These are phyloP conservation scores for Hypoxylon sp. DNA, from an alignment of 2,329 filamentous ascomycete species.

Conservation along the genomic window DNA sequence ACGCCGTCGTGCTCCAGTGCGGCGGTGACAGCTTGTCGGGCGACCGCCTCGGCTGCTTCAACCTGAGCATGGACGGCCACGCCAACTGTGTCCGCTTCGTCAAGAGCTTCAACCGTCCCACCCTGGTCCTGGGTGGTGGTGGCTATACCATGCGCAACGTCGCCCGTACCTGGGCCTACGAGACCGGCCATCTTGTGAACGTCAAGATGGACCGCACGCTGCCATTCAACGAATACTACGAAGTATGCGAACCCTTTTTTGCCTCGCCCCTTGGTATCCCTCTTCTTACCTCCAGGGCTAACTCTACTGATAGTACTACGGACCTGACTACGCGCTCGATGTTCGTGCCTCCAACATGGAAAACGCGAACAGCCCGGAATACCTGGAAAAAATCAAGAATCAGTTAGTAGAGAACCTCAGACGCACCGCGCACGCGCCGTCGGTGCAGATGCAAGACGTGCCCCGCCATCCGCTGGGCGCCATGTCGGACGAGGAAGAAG, in stretches of 20 bases:
- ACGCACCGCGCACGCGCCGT: constrained; percentile 85
- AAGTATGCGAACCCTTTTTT: constrained; percentile 56
- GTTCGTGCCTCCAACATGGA: constrained; percentile 89
- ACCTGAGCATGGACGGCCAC: constrained; percentile 95
- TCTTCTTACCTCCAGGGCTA: constrained; percentile 21
- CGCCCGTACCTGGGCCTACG: constrained; percentile 94
- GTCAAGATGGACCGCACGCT: constrained; percentile 82
- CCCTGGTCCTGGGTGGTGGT: constrained; percentile 92
- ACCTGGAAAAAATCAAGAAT: constrained; percentile 82
- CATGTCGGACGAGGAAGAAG: constrained; percentile 72
- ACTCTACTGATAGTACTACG: constrained; percentile 78
- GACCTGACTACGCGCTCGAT: constrained; percentile 88
- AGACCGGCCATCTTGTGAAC: constrained; percentile 89
- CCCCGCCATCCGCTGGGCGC: constrained; percentile 68
- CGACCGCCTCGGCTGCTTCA: constrained; percentile 95
- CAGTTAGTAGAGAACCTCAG: constrained; percentile 86
- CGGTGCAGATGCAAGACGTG: constrained; percentile 87
- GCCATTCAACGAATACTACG: constrained; percentile 96
- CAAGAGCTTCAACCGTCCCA: constrained; percentile 83
- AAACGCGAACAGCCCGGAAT: constrained; percentile 85
- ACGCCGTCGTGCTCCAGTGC: constrained; percentile 94
- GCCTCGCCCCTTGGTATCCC: constrained; percentile 56
- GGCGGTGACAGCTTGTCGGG: constrained; percentile 94
- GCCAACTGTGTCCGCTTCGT: constrained; percentile 93
- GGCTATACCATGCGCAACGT: constrained; percentile 98